Base-by-base conservation (phyloP, 768 basidiomycete species). In the Boletus huronensis region DNA sequence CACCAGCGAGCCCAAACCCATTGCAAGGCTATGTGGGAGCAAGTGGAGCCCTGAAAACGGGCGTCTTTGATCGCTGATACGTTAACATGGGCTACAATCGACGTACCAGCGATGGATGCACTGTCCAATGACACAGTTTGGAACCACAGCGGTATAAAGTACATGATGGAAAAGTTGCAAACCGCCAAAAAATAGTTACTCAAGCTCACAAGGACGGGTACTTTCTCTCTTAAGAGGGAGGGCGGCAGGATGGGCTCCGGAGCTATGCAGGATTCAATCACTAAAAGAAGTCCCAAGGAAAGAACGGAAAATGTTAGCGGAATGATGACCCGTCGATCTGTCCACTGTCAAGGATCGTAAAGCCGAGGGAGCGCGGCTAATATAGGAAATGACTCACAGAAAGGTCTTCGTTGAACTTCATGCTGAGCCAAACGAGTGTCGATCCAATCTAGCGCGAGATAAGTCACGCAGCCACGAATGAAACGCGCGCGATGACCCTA, bases 81-180 rank as follows among this genome's bases (percentile, higher is more conserved):
- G 36, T 16, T 21, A 6, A 16, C 16, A 5, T 28, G 25, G 5
- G 10, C 21, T 28, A 32, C 42, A 34, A 3, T 19, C 10, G 9
- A 55, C 51, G 3, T 35, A 60, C 60, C 60, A 2, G 60, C 58
- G 2, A 35, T 48, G 3, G 54, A 45, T 25, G 54, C 58, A 36
- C 48, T 61, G 2, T 55, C 45, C 53, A 56, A 39, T 14, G 51
- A 19, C 3, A 61, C 60, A 0, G 54, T 60, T 31, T 61, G 43
- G 35, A 61, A 61, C 60, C 60, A 61, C 19, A 61, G 6, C 1
- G 60, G 58, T 26, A 61, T 17, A 23, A 61, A 61, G 45, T 52
- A 61, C 40, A 50, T 61, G 31, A 60, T 35, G 2, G 51, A 52
- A 26, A 53, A 60, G 47, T 61, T 61, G 60, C 58, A 55, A 25